phyloP scores from a whole-genome alignment of 2,329 filamentous ascomycete genomes.

The Pseudocercospora eumusae region DNA sequence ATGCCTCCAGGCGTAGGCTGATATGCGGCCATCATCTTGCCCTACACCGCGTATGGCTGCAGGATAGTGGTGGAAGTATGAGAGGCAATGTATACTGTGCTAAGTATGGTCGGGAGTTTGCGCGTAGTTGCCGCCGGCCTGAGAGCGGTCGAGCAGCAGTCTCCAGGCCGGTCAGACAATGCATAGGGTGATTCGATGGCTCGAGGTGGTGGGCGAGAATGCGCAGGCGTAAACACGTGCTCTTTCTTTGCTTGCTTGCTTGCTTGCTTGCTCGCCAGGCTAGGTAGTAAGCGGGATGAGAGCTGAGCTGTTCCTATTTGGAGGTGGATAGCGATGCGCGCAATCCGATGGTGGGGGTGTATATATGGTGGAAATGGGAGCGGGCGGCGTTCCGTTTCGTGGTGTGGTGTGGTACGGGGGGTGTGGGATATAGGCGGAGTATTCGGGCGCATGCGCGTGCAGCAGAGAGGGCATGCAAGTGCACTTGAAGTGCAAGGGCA shows the following conservation, averaged over 20 bases:
- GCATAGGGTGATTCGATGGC: constrained; percentile 31
- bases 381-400: background rate
- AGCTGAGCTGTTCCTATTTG: background rate
- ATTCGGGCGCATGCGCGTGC: constrained; percentile 4
- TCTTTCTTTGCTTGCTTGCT: constrained; percentile 10
- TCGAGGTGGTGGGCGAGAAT: background rate
- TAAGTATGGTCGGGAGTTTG: constrained; percentile 18
- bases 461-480: background rate
- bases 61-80: constrained; percentile 14
- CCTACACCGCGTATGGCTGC: constrained; percentile 20
- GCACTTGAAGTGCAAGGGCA: too few relatives aligned
- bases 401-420: background rate
- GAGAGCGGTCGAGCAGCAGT: constrained; percentile 36
- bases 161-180: constrained; percentile 30
- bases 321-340: constrained; percentile 5
- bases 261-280: constrained; percentile 7
- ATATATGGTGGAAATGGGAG: background rate
- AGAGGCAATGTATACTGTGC: constrained; percentile 37
- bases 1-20: constrained; percentile 67
- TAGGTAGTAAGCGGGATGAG: background rate
- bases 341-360: background rate
- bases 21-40: constrained; percentile 70
- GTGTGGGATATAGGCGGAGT: constrained; percentile 8
- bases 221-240: constrained; percentile 24
- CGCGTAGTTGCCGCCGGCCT: constrained; percentile 31